These are phyloP conservation scores for Nectriaceae sp. DNA, from an alignment of 2,329 filamentous ascomycete species.

Conservation along the genomic window DNA sequence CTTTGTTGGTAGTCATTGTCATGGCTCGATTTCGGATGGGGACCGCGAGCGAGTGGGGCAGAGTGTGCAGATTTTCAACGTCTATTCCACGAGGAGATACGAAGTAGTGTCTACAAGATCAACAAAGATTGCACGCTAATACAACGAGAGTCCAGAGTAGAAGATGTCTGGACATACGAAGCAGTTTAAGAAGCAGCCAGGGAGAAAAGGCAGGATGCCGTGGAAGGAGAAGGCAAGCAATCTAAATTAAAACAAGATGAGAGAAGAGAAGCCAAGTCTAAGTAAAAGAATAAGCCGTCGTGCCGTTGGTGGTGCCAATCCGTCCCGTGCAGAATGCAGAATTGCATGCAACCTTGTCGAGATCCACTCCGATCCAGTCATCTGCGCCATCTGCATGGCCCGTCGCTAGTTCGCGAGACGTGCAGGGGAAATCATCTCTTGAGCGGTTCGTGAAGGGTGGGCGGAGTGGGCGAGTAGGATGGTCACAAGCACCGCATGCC, in stretches of 20 bases:
- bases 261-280: background rate
- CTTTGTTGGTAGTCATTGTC: constrained; percentile 22
- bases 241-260: background rate
- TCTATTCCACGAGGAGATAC: background rate
- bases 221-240: background rate
- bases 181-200: background rate
- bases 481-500: background rate
- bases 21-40: constrained; percentile 12
- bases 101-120: background rate
- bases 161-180: background rate
- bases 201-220: too few species aligned
- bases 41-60: background rate
- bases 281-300: background rate
- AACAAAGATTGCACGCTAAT: background rate
- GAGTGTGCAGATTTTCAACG: background rate
- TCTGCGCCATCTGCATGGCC: background rate
- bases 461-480: background rate
- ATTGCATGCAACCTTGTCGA: background rate
- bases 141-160: background rate
- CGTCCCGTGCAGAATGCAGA: background rate
- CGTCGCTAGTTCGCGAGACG: background rate
- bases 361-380: constrained; percentile 1
- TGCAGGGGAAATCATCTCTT: background rate
- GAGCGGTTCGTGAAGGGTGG: background rate
- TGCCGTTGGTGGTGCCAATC: background rate